Conservation (phyloP, 495 filamentous ascomycete genomes). For the Daldinia concentrica region DNA sequence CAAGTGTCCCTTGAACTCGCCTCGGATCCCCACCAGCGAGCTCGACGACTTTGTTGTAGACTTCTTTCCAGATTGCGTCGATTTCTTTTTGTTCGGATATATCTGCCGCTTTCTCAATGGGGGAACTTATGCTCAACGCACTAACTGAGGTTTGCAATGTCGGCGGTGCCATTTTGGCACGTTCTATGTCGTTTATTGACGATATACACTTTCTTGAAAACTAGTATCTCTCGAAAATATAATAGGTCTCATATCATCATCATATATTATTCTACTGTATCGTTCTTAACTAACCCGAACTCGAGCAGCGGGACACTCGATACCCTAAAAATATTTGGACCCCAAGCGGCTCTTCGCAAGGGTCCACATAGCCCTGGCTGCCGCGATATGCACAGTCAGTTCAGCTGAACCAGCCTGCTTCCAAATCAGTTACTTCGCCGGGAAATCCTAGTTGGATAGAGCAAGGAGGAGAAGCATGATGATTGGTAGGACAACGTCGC, state of each 20-base stretch:
- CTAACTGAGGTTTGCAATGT: constrained; percentile 37
- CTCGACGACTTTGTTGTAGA: constrained; percentile 50
- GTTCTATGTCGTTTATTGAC: not conserved
- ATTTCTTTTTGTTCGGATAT: constrained; percentile 52
- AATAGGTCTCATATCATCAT: constrained; percentile 7
- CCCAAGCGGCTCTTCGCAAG: constrained; percentile 7
- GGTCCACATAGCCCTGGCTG: constrained; percentile 13
- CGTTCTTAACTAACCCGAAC: constrained; percentile 5
- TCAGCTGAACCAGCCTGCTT: constrained; percentile 12
- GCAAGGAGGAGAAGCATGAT: not conserved
- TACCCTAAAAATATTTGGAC: constrained; percentile 12
- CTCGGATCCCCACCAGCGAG: constrained; percentile 50
- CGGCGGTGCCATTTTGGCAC: constrained; percentile 38
- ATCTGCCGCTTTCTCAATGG: constrained; percentile 35
- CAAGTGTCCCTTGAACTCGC: constrained; percentile 42
- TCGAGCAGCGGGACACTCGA: constrained; percentile 11
- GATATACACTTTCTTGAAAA: not conserved
- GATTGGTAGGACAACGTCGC: constrained; percentile 30
- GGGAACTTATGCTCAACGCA: constrained; percentile 32
- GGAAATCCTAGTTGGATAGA: not conserved
- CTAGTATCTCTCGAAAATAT: not conserved
- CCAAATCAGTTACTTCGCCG: constrained; percentile 1
- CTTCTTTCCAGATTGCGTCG: constrained; percentile 51
- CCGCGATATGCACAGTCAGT: constrained; percentile 3
- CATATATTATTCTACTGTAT: not conserved